Evolutionary conservation across 768 basidiomycete species (phyloP).

Genomic region (Lactifluus echinatus): DNA sequence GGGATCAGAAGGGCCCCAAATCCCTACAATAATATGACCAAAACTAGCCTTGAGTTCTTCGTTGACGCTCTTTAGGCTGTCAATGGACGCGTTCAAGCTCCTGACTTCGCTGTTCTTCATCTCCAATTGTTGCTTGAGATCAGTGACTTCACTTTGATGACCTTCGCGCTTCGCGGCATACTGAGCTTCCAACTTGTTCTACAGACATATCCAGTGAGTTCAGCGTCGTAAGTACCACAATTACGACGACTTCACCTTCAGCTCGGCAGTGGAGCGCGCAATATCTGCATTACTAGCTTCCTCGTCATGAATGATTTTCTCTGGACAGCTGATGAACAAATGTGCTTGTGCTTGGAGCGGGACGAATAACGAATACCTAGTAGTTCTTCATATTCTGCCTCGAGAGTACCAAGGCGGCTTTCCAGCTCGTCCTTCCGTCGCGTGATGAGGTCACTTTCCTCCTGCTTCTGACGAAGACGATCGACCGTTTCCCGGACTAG

Average conservation of each 20-base stretch:
- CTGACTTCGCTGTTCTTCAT: slow-evolving; percentile 76
- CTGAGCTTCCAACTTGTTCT: slow-evolving; percentile 93
- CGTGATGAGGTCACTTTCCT: slow-evolving; percentile 81
- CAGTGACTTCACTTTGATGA: slow-evolving; percentile 71
- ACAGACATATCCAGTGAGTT: slow-evolving; percentile 18
- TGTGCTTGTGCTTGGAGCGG: slow-evolving; percentile 11
- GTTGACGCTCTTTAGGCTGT: slow-evolving; percentile 91
- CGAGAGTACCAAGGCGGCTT: slow-evolving; percentile 64
- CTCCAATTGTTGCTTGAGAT: slow-evolving; percentile 88
- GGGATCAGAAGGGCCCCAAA: slow-evolving; percentile 14
- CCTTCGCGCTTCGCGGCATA: slow-evolving; percentile 90
- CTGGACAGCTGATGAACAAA: slow-evolving; percentile 36
- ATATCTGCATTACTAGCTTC: slow-evolving; percentile 78
- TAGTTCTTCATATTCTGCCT: slow-evolving; percentile 94
- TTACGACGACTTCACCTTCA: slow-evolving; percentile 56
- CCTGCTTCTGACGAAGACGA: slow-evolving; percentile 78
- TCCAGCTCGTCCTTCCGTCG: slow-evolving; percentile 86
- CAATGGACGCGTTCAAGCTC: slow-evolving; percentile 74
- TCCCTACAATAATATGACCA: neutral
- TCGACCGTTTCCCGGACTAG: slow-evolving; percentile 85
- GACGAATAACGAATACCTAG: slow-evolving; percentile 50
- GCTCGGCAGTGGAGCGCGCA: slow-evolving; percentile 77
- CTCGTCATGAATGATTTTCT: slow-evolving; percentile 88
- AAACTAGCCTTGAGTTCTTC: slow-evolving; percentile 87
- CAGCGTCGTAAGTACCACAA: slow-evolving; percentile 2